These are phyloP conservation scores for Eucalyptus sideroxylon DNA, from an alignment of 345 rosid genomes.

Conservation along the genomic window DNA sequence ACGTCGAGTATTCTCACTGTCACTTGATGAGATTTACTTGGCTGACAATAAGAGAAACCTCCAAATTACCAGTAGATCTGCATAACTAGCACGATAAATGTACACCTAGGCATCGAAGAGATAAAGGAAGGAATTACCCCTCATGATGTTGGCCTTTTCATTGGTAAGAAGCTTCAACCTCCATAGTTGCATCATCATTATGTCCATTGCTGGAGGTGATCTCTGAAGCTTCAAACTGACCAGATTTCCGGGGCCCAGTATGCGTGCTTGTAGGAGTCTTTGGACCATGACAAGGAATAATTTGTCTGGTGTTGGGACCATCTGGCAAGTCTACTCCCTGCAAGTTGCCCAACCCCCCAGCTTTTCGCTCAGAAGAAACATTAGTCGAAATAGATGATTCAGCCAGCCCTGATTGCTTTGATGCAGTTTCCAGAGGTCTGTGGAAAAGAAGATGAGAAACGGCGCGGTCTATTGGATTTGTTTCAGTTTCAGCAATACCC, in stretches of 20 bases:
- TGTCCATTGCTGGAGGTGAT: not conserved
- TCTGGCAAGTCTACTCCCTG: conserved; percentile 11
- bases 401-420: conserved; percentile 41
- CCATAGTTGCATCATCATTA: not conserved
- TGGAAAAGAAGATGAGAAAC: conserved; percentile 90
- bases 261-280: not conserved
- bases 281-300: conserved; percentile 13
- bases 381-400: conserved; percentile 46
- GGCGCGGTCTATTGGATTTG: conserved; percentile 76
- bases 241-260: not conserved
- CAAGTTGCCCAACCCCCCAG: conserved; percentile 1
- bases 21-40: not conserved
- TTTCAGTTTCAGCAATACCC: conserved; percentile 64
- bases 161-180: not conserved
- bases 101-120: not conserved
- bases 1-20: not conserved
- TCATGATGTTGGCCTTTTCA: not conserved
- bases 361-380: conserved; percentile 19
- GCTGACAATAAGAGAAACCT: not conserved
- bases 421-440: conserved; percentile 40
- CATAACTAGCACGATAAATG: not conserved
- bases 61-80: not conserved
- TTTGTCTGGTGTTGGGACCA: conserved; percentile 7
- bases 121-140: not conserved
- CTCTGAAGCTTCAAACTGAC: not conserved